Conservation (phyloP, 176 grass and related monocot genomes). For the Tillandsia leiboldiana region DNA sequence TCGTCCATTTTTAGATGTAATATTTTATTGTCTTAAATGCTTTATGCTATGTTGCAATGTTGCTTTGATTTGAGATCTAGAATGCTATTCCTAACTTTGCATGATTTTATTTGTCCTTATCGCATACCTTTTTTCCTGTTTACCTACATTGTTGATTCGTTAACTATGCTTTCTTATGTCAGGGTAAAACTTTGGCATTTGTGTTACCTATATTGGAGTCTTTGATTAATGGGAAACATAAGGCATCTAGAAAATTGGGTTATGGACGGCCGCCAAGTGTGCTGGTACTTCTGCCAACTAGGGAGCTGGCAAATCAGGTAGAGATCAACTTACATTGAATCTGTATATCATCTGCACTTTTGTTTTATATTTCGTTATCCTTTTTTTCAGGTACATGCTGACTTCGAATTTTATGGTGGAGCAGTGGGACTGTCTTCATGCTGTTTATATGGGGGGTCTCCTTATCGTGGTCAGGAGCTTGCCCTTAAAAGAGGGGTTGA, state of each 20-base stretch:
- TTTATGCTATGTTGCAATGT: not conserved
- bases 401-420: conserved; percentile 74
- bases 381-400: conserved; percentile 54
- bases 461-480: conserved; percentile 61
- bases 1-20: no score
- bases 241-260: conserved; percentile 44
- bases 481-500: conserved; percentile 62
- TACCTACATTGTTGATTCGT: not conserved
- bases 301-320: conserved; percentile 96
- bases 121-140: not conserved
- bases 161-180: not conserved
- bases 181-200: conserved; percentile 99
- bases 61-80: not conserved
- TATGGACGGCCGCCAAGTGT: conserved; percentile 67
- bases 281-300: conserved; percentile 76
- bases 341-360: not conserved
- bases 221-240: conserved; percentile 60
- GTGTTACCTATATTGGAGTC: conserved; percentile 92
- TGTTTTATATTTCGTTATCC: not conserved
- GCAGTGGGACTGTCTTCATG: conserved; percentile 61
- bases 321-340: not conserved
- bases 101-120: not conserved
- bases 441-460: conserved; percentile 78
- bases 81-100: not conserved
- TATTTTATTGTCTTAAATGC: not conserved